Evolutionary conservation across 1,284 basidiomycete species (phyloP), one percentile per base, ranked within the genome.

Genomic region (Ganoderma multipileum): DNA sequence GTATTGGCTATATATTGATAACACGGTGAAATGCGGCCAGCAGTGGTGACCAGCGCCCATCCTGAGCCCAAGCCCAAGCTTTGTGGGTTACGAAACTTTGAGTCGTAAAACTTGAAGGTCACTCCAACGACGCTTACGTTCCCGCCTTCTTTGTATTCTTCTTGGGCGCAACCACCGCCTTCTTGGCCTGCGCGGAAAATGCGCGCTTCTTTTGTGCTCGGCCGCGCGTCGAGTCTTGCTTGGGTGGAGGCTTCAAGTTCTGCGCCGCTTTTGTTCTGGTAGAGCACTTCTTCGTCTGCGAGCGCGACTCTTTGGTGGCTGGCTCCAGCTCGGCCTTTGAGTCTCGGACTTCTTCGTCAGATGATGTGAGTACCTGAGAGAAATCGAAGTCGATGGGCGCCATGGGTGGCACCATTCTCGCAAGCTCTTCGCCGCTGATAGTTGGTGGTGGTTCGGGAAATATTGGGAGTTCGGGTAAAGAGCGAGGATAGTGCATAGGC

Each of bases 371-470:
- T 1, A n/a, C 33, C 6, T 6, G n/a, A n/a, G 33, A 12, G 4
- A 23, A 16, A 33, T 38, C 55, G 9, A 33, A 38, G 28, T 55
- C 28, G 18, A 33, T 18, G 16, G 30, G 33, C 7, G 54, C 3
- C 55, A 12, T 20, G 18, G 58, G 58, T 28, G 38, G 58, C n/a
- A 14, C 36, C 26, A 42, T 39, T 18, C 12, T 60, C 23, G 58
- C 58, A 16, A 60, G 26, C 23, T 60, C 38, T 26, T 60, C 38
- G 9, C 58, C 58, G 12, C 58, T 41, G 23, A 60, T 60, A 23
- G 58, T 60, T 1, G 36, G 58, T 14, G 38, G 58, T n/a, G 23
- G 47, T 26, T 12, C 11, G 23, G 23, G 23, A 26, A 50, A 50
- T 12, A 23, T 50, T 26, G 47, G 47, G 12, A 50, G 47, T 26